Percentiles rank a stretch among this genome's conserved stretches.
These are phyloP conservation scores for Protostelium mycophagum DNA, from an alignment of 78 protist species.

Conservation along the genomic window DNA sequence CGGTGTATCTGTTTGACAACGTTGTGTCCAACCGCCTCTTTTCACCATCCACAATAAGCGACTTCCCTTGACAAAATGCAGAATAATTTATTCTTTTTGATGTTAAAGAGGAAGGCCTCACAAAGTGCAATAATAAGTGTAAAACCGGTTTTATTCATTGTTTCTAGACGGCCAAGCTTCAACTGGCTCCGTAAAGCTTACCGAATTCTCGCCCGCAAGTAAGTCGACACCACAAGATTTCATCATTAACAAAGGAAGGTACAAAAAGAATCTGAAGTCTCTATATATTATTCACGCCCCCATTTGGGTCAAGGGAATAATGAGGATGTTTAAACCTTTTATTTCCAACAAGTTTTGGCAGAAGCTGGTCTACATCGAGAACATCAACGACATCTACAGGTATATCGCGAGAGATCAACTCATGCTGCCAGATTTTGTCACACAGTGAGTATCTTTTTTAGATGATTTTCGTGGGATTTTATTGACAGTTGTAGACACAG, in stretches of 20 bases:
- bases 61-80: too few species aligned
- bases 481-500: neutral
- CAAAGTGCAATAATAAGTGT: too few species aligned
- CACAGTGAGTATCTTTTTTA: constrained; percentile 20
- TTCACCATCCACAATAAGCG: too few species aligned
- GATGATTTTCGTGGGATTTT: neutral
- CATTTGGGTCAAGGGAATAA: constrained; percentile 33
- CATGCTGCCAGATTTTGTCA: constrained; percentile 18
- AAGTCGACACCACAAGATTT: neutral
- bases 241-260: neutral
- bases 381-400: constrained; percentile 18
- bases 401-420: constrained; percentile 32
- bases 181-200: neutral
- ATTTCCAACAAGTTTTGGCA: constrained; percentile 39
- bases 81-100: too few species aligned
- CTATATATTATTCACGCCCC: constrained; percentile 65
- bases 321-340: constrained; percentile 48
- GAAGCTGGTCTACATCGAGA: constrained; percentile 22
- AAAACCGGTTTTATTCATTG: too few species aligned
- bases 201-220: neutral
- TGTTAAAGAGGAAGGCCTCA: too few species aligned
- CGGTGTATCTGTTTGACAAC: too few species aligned
- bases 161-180: neutral
- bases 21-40: too few species aligned
- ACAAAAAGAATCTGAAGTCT: constrained; percentile 74